A percentile compares a stretch with the other conserved stretches of the same genome.
phyloP scores from a whole-genome alignment of 192 early-diverging fungal genomes.

The Cetraspora pellucida region DNA sequence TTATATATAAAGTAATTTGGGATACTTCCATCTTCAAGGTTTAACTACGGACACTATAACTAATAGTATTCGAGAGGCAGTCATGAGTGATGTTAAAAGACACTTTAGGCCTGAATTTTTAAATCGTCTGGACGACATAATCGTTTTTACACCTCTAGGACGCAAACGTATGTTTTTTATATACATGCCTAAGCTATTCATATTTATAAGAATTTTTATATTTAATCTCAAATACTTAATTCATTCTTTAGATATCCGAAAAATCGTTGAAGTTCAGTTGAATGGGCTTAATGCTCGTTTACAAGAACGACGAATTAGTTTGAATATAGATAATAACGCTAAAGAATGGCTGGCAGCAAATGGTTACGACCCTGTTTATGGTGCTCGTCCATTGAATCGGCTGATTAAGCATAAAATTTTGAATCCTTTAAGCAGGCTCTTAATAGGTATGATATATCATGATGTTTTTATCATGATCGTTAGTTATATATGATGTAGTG shows the following conservation, averaged over 20 bases:
- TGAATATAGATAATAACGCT: constrained; percentile 71
- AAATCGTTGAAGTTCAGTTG: constrained; percentile 77
- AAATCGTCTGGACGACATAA: constrained; percentile 94
- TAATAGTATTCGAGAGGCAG: constrained; percentile 51
- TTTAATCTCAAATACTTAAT: neutral
- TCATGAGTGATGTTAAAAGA: constrained; percentile 80
- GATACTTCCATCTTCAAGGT: constrained; percentile 25
- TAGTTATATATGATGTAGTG: neutral
- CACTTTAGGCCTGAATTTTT: constrained; percentile 93
- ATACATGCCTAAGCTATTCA: neutral
- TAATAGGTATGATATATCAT: constrained; percentile 17
- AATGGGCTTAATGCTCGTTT: constrained; percentile 70
- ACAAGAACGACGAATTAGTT: constrained; percentile 70
- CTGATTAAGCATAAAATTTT: constrained; percentile 76
- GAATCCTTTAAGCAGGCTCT: constrained; percentile 47
- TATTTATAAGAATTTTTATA: neutral
- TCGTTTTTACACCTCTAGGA: constrained; percentile 81
- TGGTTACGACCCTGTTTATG: constrained; percentile 93
- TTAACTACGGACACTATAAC: constrained; percentile 33
- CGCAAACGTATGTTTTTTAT: constrained; percentile 24
- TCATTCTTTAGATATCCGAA: constrained; percentile 49
- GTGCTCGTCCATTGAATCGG: constrained; percentile 90
- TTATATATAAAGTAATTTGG: constrained; percentile 27
- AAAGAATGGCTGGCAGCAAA: constrained; percentile 73
- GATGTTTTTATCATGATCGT: neutral